Conservation (phyloP, 2,329 filamentous ascomycete genomes). For the Sporothrix brunneoviolacea region DNA sequence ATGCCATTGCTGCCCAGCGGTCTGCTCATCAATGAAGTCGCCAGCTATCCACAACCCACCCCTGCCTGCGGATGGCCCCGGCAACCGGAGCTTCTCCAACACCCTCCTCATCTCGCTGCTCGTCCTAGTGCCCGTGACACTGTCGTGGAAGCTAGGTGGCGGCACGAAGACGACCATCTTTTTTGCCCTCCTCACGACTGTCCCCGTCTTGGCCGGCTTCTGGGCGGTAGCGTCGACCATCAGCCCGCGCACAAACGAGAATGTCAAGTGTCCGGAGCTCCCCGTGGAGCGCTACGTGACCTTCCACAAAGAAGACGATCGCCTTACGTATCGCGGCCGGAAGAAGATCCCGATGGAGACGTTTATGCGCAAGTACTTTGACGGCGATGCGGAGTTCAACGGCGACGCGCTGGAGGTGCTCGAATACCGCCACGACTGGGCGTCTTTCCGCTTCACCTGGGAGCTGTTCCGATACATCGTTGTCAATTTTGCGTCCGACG, state of each 20-base stretch:
- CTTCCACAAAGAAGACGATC: conserved; percentile 60
- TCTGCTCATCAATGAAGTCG: no score
- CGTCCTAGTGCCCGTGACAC: conserved; percentile 65
- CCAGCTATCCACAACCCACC: conserved; percentile 90
- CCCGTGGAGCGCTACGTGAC: conserved; percentile 86
- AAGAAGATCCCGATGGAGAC: conserved; percentile 86
- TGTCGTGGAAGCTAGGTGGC: conserved; percentile 77
- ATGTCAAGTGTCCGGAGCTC: conserved; percentile 76
- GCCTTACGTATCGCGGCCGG: conserved; percentile 64
- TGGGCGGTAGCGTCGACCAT: conserved; percentile 76
- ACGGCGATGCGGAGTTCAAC: conserved; percentile 91
- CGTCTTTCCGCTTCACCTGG: conserved; percentile 52
- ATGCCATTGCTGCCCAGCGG: no score
- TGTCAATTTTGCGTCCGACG: conserved; percentile 19
- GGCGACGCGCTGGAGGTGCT: conserved; percentile 82
- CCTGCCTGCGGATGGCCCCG: conserved; percentile 80
- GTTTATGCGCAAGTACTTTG: conserved; percentile 97
- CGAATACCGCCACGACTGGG: conserved; percentile 96
- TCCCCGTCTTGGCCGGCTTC: conserved; percentile 75
- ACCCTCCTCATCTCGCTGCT: conserved; percentile 65
- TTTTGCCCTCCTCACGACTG: conserved; percentile 68
- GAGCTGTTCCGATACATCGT: conserved; percentile 19
- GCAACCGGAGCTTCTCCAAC: conserved; percentile 84
- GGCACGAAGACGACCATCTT: conserved; percentile 84
- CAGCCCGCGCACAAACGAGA: conserved; percentile 87